phyloP scores from a whole-genome alignment of 257 asterid species.

The Ophiorrhiza pumila region DNA sequence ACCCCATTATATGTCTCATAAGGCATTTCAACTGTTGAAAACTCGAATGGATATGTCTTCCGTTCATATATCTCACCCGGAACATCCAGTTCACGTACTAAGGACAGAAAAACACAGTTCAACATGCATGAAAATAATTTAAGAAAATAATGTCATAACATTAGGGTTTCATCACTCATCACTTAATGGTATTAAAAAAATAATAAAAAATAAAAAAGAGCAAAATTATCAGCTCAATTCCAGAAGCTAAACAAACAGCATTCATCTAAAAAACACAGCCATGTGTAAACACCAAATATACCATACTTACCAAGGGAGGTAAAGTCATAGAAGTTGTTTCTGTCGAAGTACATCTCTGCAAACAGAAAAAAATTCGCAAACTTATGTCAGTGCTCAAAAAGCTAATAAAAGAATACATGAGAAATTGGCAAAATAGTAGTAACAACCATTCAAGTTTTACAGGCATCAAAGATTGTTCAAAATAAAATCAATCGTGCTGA shows the following conservation, averaged over 20 bases:
- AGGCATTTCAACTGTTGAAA: constrained; percentile 99
- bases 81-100: constrained; percentile 85
- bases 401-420: background rate
- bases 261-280: background rate
- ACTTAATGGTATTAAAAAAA: background rate
- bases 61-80: constrained; percentile 96
- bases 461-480: background rate
- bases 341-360: constrained; percentile 78
- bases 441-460: background rate
- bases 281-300: background rate
- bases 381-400: constrained; percentile 5
- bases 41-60: constrained; percentile 91
- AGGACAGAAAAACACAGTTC: constrained; percentile 11
- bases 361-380: constrained; percentile 11
- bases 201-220: no score
- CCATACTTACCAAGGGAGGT: constrained; percentile 75
- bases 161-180: background rate
- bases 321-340: constrained; percentile 88
- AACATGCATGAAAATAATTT: background rate
- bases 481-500: background rate
- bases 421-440: background rate
- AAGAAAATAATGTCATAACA: background rate
- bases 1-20: constrained; percentile 91
- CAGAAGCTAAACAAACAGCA: no score
- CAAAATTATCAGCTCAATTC: background rate